Evolutionary conservation across 129 eudicot species (phyloP).

Genomic region (Dittrichia graveolens): DNA sequence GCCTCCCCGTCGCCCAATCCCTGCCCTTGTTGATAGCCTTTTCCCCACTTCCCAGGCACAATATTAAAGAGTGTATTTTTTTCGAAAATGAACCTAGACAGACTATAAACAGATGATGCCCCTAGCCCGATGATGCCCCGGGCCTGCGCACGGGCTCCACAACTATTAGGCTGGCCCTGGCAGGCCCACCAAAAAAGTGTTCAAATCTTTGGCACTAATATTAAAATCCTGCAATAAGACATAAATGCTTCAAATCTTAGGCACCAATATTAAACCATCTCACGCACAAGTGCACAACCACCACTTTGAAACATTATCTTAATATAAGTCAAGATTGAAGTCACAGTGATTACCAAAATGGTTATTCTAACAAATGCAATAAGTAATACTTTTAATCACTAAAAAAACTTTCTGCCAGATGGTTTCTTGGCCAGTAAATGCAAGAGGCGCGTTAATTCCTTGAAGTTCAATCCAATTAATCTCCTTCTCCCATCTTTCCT

Average conservation of each 20-base stretch:
- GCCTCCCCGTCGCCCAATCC: too few relatives aligned
- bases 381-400: slow-evolving; percentile 39
- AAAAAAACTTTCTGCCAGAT: slow-evolving; percentile 98
- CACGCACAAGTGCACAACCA: too few relatives aligned
- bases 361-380: slow-evolving; percentile 6
- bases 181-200: slow-evolving; percentile 98
- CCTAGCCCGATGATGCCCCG: too few relatives aligned
- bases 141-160: too few relatives aligned
- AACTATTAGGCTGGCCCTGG: too few relatives aligned
- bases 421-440: slow-evolving; percentile 93
- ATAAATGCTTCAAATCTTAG: slow-evolving; percentile 24
- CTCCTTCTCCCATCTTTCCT: slow-evolving; percentile 99
- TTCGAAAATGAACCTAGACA: too few relatives aligned
- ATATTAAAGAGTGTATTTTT: too few relatives aligned
- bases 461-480: slow-evolving; percentile 99
- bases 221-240: slow-evolving; percentile 59
- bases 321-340: background rate
- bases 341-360: background rate
- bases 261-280: too few relatives aligned
- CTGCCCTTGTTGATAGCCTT: too few relatives aligned
- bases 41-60: too few relatives aligned
- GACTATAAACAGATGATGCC: too few relatives aligned
- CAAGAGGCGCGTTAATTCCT: slow-evolving; percentile 91
- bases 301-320: background rate
- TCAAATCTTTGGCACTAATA: slow-evolving; percentile 63